Base-by-base conservation (phyloP, 2,329 filamentous ascomycete species). In the Neoscytalidium dimidiatum region DNA sequence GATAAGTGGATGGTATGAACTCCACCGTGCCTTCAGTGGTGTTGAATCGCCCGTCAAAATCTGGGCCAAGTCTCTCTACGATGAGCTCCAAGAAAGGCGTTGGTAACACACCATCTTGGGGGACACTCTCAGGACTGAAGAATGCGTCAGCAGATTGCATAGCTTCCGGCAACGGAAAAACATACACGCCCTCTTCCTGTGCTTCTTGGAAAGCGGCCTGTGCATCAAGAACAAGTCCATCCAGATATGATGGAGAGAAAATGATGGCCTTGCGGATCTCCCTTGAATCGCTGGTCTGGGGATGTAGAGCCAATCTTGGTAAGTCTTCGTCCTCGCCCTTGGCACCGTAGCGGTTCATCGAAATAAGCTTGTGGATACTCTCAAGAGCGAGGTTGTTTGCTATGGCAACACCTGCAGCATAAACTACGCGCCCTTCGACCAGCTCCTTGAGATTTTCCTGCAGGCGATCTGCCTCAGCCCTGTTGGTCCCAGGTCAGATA, bases 371-470 rank as follows among this genome's bases (percentile, higher is more conserved):
- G 11, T 72, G 65, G 2, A 76, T 35, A 56, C 73, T 72, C 23
- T 70, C 67, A 8, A 66, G 53, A 13, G 69, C 68, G 3, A 77
- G n/a, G 31, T 72, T 66, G 14, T 71, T 68, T 14, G 72, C 64
- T 29, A 44, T 44, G 23, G 61, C 61, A 23, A 63, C 35, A n/a
- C 46, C 61, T 14, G 48, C 61, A n/a, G 58, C 58, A 35, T 62
- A 62, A 3, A 62, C 43, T 6, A 62, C 58, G 4, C 41, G 38
- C 14, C 28, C 43, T n/a, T 51, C 23, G 13, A 51, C 58, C 6
- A 62, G 19, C 21, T 62, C 58, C n/a, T 49, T 62, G n/a, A 62
- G 46, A 29, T 51, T 33, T 1, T 62, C 31, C 31, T 62, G 43
- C 9, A 62, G 41, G 11, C 58, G 58, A 5, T 49, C 46, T 26